Base-by-base conservation (phyloP, 2,329 filamentous ascomycete genomes). In the Neofusicoccum umdonicola region DNA sequence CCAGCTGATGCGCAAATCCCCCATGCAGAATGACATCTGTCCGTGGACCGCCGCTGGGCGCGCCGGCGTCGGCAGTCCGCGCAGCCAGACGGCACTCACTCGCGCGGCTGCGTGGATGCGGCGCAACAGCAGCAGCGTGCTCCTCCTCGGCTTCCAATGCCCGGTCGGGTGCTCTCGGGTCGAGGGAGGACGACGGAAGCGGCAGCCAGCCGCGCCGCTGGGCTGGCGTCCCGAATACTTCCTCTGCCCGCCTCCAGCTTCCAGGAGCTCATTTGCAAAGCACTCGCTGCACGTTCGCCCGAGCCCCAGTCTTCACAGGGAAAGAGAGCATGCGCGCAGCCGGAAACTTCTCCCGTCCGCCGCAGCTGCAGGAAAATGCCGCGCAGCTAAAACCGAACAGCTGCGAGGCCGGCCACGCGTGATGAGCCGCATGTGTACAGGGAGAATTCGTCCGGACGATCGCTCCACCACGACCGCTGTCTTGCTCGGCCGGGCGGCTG, bases 121-220 rank as follows among this genome's bases (percentile, higher is more conserved):
- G 15, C 15, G 50, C 50, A 19, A 39, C 13, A 52, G 50, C 52
- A 35, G 17, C 13, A 2, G 22, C 42, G 17, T 22, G 56, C 56
- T 9, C 56, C 11, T 42, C 52, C 56, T 60, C 56, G 42, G 56
- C 56, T 47, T 60, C 27, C 42, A 60, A 35, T 60, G 12, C 13
- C 56, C 22, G 8, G 13, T 47, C 56, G 56, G 56, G 56, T 17
- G 15, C 41, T 8, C 31, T 60, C 56, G 56, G 56, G 42, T 60
- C 31, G 56, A 60, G 27, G 56, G 56, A 60, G 56, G 7, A 37
- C 2, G 54, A 58, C 52, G 39, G 52, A 57, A 57, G 22, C 54
- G 41, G 41, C 34, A 44, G 54, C 54, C 39, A 13, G 4, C 15
- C 54, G 54, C 54, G 54, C 44, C 8, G 15, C 22, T 3, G 7